These are phyloP conservation scores for Pestalotiopsis sp. DNA, from an alignment of 2,329 filamentous ascomycete species.

Conservation along the genomic window DNA sequence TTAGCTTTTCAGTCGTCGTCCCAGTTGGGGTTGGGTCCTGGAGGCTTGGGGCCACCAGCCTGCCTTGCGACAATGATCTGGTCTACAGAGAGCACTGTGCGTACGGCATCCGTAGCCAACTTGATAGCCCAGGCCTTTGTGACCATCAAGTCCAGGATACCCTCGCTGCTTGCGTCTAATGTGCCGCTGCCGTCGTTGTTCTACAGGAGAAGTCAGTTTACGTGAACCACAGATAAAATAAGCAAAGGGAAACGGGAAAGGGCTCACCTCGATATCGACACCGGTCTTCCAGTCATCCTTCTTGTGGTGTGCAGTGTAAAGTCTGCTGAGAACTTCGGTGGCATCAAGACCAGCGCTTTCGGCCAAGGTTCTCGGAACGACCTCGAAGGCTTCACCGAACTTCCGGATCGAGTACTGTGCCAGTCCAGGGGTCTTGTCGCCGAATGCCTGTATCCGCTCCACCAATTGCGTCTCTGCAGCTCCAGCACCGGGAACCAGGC, in stretches of 20 bases:
- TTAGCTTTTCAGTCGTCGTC: constrained; percentile 57
- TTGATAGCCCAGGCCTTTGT: constrained; percentile 97
- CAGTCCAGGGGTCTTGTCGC: constrained; percentile 89
- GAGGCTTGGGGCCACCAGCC: constrained; percentile 95
- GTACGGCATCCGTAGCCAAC: constrained; percentile 90
- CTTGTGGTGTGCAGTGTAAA: constrained; percentile 93
- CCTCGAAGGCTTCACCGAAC: constrained; percentile 96
- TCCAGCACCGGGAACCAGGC: constrained; percentile 90
- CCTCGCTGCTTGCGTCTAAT: constrained; percentile 82
- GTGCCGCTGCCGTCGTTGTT: constrained; percentile 80
- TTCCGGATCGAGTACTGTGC: constrained; percentile 97
- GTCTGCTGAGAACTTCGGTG: constrained; percentile 89
- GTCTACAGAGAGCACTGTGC: constrained; percentile 93
- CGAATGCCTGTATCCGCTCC: constrained; percentile 86
- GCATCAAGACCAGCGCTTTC: constrained; percentile 95
- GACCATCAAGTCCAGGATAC: constrained; percentile 89
- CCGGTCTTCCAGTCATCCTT: constrained; percentile 87
- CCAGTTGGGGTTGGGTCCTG: constrained; percentile 84
- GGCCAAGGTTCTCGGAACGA: constrained; percentile 89
- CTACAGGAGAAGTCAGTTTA: constrained; percentile 36
- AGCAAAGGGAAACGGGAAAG: background rate
- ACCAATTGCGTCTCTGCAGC: constrained; percentile 93
- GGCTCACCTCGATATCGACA: constrained; percentile 81
- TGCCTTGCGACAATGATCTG: constrained; percentile 99
- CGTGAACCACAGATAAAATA: background rate